Percentiles rank a stretch among this genome's conserved stretches.
phyloP scores from a whole-genome alignment of 169 alveolate genomes.

The Plasmodium vivax region DNA sequence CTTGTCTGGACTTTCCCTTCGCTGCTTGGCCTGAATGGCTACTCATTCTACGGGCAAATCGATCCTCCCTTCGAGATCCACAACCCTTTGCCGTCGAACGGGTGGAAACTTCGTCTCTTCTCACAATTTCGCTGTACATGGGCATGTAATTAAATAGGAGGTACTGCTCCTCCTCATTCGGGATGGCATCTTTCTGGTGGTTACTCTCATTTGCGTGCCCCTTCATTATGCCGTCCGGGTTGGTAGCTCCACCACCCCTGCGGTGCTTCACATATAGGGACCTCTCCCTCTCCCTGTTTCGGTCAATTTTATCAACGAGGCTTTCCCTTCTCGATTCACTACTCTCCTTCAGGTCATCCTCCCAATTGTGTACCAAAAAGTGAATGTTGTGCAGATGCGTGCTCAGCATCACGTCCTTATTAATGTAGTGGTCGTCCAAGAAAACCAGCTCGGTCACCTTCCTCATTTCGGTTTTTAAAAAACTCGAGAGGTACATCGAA shows the following conservation, averaged over 20 bases:
- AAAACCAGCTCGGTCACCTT: slow-evolving; percentile 54
- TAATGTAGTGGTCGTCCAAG: slow-evolving; percentile 62
- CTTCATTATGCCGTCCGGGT: background rate
- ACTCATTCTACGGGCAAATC: background rate
- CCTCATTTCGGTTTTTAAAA: slow-evolving; percentile 50
- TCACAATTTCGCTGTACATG: slow-evolving; percentile 38
- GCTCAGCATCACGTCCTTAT: slow-evolving; percentile 71
- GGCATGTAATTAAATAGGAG: slow-evolving; percentile 73
- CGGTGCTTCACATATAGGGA: slow-evolving; percentile 8
- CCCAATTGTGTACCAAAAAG: background rate
- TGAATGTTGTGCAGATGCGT: slow-evolving; percentile 43
- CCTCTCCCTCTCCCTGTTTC: slow-evolving; percentile 4
- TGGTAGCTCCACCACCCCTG: background rate
- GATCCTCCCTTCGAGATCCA: background rate
- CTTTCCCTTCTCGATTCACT: background rate
- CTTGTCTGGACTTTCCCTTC: background rate
- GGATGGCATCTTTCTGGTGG: background rate
- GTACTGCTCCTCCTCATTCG: slow-evolving; percentile 18
- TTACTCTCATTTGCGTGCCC: background rate
- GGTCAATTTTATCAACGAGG: slow-evolving; percentile 2
- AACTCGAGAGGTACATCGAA: slow-evolving; percentile 58
- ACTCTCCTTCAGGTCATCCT: background rate
- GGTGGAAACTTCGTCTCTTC: background rate
- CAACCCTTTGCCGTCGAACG: background rate
- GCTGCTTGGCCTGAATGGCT: background rate